Conservation (phyloP, 345 rosid genomes). For the Salix arbutifolia region DNA sequence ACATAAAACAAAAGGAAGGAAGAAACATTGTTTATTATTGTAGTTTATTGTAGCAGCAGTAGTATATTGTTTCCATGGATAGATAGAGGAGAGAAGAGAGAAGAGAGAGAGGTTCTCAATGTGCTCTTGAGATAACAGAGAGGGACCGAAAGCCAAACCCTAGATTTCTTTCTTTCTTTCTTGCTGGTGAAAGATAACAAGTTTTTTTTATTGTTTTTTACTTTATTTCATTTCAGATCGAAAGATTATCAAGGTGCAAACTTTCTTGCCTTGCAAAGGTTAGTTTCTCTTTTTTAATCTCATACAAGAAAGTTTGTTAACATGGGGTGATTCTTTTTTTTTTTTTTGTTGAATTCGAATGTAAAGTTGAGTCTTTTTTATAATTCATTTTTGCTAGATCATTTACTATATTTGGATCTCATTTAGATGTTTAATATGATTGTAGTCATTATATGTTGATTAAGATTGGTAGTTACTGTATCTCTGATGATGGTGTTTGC, state of each 20-base stretch:
- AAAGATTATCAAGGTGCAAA: constrained; percentile 7
- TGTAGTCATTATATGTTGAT: constrained; percentile 7
- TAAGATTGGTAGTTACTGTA: constrained; percentile 6
- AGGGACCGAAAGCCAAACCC: constrained; percentile 36
- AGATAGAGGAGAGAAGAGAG: not conserved
- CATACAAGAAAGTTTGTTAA: not conserved
- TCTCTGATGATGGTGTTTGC: constrained; percentile 16
- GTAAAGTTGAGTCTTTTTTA: not conserved
- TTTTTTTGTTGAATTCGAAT: constrained; percentile 3
- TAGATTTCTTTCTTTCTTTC: constrained; percentile 31
- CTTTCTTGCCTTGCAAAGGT: constrained; percentile 21
- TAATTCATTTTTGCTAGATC: not conserved
- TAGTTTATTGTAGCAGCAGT: not conserved
- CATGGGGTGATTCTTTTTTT: not conserved
- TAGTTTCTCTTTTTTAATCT: constrained; percentile 9
- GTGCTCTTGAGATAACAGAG: constrained; percentile 23
- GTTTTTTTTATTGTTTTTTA: not conserved
- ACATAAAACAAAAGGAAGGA: not conserved
- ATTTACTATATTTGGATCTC: constrained; percentile 18
- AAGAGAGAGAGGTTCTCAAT: not conserved
- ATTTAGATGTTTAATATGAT: constrained; percentile 3
- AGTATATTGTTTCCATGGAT: not conserved
- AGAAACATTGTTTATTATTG: not conserved
- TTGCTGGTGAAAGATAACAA: not conserved
- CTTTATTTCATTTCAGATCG: constrained; percentile 24